Evolutionary conservation across 2,329 filamentous ascomycete genomes (phyloP).

Genomic region (Trichoderma sp.): DNA sequence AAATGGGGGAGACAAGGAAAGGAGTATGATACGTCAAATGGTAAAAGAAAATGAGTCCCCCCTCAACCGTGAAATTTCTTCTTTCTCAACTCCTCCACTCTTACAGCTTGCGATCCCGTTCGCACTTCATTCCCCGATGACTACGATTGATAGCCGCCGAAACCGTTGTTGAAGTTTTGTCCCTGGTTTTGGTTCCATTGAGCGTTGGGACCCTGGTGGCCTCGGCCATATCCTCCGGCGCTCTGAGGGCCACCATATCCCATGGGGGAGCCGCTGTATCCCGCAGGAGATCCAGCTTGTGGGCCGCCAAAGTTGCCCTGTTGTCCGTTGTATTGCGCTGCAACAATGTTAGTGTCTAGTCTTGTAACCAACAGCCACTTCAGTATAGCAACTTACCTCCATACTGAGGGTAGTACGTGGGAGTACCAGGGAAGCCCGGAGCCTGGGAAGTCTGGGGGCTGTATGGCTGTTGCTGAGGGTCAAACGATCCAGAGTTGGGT

Average conservation of each 20-base stretch:
- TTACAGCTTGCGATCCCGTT: constrained; percentile 22
- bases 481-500: constrained; percentile 69
- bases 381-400: constrained; percentile 56
- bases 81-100: constrained; percentile 23
- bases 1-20: constrained; percentile 24
- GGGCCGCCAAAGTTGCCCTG: constrained; percentile 64
- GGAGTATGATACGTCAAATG: constrained; percentile 21
- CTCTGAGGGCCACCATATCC: constrained; percentile 70
- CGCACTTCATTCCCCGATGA: constrained; percentile 22
- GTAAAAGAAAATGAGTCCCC: constrained; percentile 17
- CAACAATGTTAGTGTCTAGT: constrained; percentile 25
- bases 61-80: constrained; percentile 12
- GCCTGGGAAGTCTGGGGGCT: constrained; percentile 73
- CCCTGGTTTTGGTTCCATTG: constrained; percentile 54
- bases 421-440: constrained; percentile 72
- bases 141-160: constrained; percentile 61
- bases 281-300: constrained; percentile 59
- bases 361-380: background rate
- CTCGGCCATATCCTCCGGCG: constrained; percentile 81
- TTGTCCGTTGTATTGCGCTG: constrained; percentile 60
- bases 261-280: constrained; percentile 66
- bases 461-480: constrained; percentile 67
- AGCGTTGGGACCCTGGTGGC: constrained; percentile 56
- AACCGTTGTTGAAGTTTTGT: constrained; percentile 60
- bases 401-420: constrained; percentile 92